Evolutionary conservation across 345 rosid genomes (phyloP).

Genomic region (Acer campestre): DNA sequence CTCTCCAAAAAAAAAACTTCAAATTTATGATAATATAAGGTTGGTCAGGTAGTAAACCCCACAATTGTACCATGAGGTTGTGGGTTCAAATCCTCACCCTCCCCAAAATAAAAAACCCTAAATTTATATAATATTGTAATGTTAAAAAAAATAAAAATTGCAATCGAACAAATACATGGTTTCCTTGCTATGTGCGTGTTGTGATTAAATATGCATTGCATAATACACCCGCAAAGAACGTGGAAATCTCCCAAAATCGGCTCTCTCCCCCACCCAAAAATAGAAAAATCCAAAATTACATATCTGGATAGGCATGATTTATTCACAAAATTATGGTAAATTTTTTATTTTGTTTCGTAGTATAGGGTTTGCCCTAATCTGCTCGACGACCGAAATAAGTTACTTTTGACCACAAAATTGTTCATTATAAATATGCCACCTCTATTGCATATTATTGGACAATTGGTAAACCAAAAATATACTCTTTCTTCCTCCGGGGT

Average conservation of each 20-base stretch:
- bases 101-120: too few relatives aligned
- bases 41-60: too few relatives aligned
- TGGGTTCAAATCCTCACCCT: rapidly evolving
- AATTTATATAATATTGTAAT: too few relatives aligned
- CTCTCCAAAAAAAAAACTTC: too few relatives aligned
- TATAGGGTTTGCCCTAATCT: neutral
- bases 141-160: too few relatives aligned
- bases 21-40: rapidly evolving
- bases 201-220: too few relatives aligned
- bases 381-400: neutral
- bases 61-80: too few relatives aligned
- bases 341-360: too few relatives aligned
- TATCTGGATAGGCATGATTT: neutral
- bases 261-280: neutral
- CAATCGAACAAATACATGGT: too few relatives aligned
- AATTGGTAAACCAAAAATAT: neutral
- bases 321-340: neutral
- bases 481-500: neutral
- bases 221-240: too few relatives aligned
- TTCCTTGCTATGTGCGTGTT: too few relatives aligned
- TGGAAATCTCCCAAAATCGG: too few relatives aligned
- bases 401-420: neutral
- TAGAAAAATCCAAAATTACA: neutral
- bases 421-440: neutral
- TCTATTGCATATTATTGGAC: neutral